Percentiles rank a stretch among this genome's conserved stretches.
These are phyloP conservation scores for Excoecaria agallocha DNA, from an alignment of 345 rosid species.

Conservation along the genomic window DNA sequence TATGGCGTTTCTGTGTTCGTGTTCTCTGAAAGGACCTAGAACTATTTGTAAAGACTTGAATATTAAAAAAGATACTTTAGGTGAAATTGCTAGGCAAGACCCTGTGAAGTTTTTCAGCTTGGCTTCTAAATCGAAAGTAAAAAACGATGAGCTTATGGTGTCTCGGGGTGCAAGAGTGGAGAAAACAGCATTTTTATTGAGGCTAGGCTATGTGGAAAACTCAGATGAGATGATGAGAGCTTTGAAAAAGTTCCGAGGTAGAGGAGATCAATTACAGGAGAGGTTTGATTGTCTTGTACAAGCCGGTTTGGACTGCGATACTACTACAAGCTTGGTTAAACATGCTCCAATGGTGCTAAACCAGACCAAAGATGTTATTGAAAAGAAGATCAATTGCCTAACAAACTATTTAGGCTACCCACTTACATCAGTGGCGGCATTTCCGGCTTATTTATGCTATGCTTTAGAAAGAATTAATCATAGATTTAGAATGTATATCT, in stretches of 20 bases:
- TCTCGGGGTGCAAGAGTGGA: conserved; percentile 36
- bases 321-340: conserved; percentile 47
- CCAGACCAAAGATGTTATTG: conserved; percentile 61
- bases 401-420: conserved; percentile 41
- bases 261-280: conserved; percentile 86
- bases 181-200: conserved; percentile 60
- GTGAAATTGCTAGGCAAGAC: conserved; percentile 50
- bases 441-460: conserved; percentile 47
- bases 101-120: conserved; percentile 56
- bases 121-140: conserved; percentile 41
- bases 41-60: conserved; percentile 46
- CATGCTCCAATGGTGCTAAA: conserved; percentile 69
- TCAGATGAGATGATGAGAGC: conserved; percentile 80
- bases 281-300: conserved; percentile 72
- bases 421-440: conserved; percentile 45
- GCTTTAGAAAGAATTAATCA: conserved; percentile 22
- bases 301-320: conserved; percentile 61
- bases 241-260: conserved; percentile 64
- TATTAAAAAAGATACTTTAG: conserved; percentile 39
- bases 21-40: conserved; percentile 53
- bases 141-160: conserved; percentile 25
- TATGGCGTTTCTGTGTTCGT: conserved; percentile 44
- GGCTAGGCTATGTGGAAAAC: conserved; percentile 70
- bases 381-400: conserved; percentile 62
- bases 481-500: conserved; percentile 26